Base-by-base conservation (phyloP, 257 asterid species). In the Penstemon eatonii region DNA sequence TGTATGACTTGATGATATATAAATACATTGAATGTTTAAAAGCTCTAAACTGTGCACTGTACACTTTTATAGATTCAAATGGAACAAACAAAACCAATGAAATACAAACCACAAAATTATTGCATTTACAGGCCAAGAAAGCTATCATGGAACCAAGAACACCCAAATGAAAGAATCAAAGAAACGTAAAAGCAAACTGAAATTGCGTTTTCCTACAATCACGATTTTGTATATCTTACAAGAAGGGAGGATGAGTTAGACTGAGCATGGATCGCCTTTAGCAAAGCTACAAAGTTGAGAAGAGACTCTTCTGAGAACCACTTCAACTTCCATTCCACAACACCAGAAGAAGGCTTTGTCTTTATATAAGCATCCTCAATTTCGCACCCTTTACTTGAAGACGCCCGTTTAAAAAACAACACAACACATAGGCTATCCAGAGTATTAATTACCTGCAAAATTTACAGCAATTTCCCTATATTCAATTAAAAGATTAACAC, bases 391-490 rank as follows among this genome's bases (percentile, higher is more conserved):
- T 73, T 41, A 40, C 53, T 19, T 4, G 66, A 58, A 60, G 76
- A 63, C 25, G 52, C 49, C 45, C 76, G 37, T 45, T 70, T 73
- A 3, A 71, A 44, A 54, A 73, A 39, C 79, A 86, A 56, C 54
- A 75, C 73, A 52, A 80, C 57, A 8, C 76, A 57, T 7, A 25
- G 67, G 60, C 74, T 49, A 42, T 72, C 77, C 52, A 42, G 38
- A 49, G 80, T 62, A 44, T 82, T 81, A 33, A 84, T 67, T 52
- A 82, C 83, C 94, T 87, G 81, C 74, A 56, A 63, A 72, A 37
- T 36, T 51, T 13, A 70, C 19, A 13, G 54, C 51, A 41, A 37
- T 43, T 4, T 65, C 33, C 52, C 19, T 6, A 13, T 39, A 55
- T 25, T 5, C 36, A 69, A 59, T 5, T 46, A 46, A 46, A 46